Base-by-base conservation (phyloP, 176 grass and related monocot genomes). In the Lolium rigidum region DNA sequence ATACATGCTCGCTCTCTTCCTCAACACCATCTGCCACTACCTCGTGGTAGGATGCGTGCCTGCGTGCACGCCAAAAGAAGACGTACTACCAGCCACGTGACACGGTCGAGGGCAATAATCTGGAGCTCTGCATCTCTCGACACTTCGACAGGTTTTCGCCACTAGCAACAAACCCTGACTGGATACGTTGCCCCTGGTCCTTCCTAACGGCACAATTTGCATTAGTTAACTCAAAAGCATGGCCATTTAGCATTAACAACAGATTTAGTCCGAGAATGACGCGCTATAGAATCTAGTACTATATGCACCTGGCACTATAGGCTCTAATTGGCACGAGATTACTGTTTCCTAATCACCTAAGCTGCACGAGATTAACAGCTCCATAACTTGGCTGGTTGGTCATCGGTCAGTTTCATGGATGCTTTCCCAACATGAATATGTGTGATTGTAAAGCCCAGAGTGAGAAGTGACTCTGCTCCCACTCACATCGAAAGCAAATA, bases 181-280 rank as follows among this genome's bases (percentile, higher is more conserved):
- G 5, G 55, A 16, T 47, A 17, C 35, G 17, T 48, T 54, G 13
- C 20, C 22, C 48, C 28, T 24, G 7, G 82, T 9, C 60, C 18
- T n/a, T 70, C 70, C 10, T 4, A 48, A 70, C 58, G 21, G 10
- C 25, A 7, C 69, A 66, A 57, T 28, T 37, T 35, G 38, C 20
- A 63, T 63, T 86, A 72, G 12, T 82, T 72, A 82, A 63, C 63
- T 63, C 70, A 50, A 86, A 76, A 89, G 70, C 20, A 51, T 52
- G 57, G 1, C 2, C 66, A 55, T 15, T 74, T 46, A 9, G 52
- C 18, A 48, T 3, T 31, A 11, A 38, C 18, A 72, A 11, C 5
- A 47, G 63, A 65, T 80, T 83, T 68, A 73, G 55, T 62, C 57
- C 24, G 22, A 65, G 46, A 87, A 86, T 65, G 79, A 38, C 56